Evolutionary conservation across 495 filamentous ascomycete genomes (phyloP).

Genomic region (Penicillium alfredii): DNA sequence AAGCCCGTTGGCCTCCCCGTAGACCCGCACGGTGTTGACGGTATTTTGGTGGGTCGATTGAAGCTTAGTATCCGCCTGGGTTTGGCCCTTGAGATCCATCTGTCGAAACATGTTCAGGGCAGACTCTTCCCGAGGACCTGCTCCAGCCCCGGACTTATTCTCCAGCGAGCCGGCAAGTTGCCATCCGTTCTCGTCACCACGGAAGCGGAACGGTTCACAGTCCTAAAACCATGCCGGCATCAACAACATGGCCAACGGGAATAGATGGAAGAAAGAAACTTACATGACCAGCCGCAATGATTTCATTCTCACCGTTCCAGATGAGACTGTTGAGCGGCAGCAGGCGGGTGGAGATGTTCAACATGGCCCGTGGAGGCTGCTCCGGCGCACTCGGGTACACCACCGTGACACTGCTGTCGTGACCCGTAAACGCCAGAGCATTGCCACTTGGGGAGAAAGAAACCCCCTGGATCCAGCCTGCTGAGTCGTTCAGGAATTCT

Average conservation of each 20-base stretch:
- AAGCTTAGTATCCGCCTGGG: conserved; percentile 80
- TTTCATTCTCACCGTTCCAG: conserved; percentile 89
- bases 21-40: conserved; percentile 73
- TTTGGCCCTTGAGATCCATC: conserved; percentile 95
- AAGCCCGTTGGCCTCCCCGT: conserved; percentile 55
- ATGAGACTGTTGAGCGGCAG: conserved; percentile 86
- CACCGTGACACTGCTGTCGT: conserved; percentile 92
- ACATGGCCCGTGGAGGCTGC: conserved; percentile 78
- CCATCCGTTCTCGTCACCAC: conserved; percentile 80
- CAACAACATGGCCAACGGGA: too few relatives aligned
- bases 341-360: conserved; percentile 83
- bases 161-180: conserved; percentile 79
- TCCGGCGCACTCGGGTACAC: conserved; percentile 93
- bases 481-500: conserved; percentile 89
- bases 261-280: too few relatives aligned
- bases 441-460: conserved; percentile 89
- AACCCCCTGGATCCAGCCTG: conserved; percentile 91
- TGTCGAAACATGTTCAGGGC: conserved; percentile 99
- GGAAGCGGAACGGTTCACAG: conserved; percentile 88
- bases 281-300: conserved; percentile 88
- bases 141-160: conserved; percentile 45
- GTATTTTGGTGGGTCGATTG: conserved; percentile 98
- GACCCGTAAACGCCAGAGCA: conserved; percentile 82
- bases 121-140: conserved; percentile 65
- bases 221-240: too few relatives aligned